phyloP scores from a whole-genome alignment of 2,329 filamentous ascomycete genomes.

The Pleomassaria siparia region DNA sequence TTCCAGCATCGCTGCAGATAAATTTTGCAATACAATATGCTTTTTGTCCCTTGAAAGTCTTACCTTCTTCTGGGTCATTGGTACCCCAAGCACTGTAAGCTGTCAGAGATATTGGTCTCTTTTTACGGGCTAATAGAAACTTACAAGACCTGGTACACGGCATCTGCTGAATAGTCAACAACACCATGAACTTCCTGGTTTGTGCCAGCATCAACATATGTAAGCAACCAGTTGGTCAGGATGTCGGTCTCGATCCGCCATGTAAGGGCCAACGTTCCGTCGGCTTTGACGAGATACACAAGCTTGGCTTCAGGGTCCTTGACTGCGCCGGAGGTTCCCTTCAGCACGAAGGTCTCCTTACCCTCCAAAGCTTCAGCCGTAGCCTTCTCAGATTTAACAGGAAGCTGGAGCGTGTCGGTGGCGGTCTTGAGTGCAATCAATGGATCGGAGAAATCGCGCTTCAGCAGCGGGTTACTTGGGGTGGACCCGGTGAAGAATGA shows the following conservation, averaged over 20 bases:
- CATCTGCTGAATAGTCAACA: conserved; percentile 60
- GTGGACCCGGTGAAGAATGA: conserved; percentile 51
- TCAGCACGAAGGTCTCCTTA: conserved; percentile 49
- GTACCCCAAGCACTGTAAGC: conserved; percentile 48
- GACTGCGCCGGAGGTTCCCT: conserved; percentile 52
- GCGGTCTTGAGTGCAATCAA: conserved; percentile 48
- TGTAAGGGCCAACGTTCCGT: conserved; percentile 52
- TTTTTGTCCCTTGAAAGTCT: no score
- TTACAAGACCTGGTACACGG: conserved; percentile 58
- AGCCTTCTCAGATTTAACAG: conserved; percentile 45
- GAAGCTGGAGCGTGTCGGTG: conserved; percentile 44
- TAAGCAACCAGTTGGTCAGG: conserved; percentile 58
- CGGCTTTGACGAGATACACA: conserved; percentile 55
- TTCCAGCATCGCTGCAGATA: no score
- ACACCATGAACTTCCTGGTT: conserved; percentile 55
- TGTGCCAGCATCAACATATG: conserved; percentile 57
- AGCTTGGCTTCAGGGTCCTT: conserved; percentile 58
- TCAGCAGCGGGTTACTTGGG: conserved; percentile 38
- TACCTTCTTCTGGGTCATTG: no score
- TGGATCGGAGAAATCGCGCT: conserved; percentile 48
- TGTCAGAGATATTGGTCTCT: conserved; percentile 9
- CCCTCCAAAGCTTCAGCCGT: conserved; percentile 42
- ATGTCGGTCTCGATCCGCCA: conserved; percentile 64
- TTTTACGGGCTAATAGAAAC: conserved; percentile 1
- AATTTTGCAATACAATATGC: no score